A percentile compares a stretch with the other conserved stretches of the same genome.
phyloP scores from a whole-genome alignment of 2,329 filamentous ascomycete genomes.

The Zelopaecilomyces penicillatus region DNA sequence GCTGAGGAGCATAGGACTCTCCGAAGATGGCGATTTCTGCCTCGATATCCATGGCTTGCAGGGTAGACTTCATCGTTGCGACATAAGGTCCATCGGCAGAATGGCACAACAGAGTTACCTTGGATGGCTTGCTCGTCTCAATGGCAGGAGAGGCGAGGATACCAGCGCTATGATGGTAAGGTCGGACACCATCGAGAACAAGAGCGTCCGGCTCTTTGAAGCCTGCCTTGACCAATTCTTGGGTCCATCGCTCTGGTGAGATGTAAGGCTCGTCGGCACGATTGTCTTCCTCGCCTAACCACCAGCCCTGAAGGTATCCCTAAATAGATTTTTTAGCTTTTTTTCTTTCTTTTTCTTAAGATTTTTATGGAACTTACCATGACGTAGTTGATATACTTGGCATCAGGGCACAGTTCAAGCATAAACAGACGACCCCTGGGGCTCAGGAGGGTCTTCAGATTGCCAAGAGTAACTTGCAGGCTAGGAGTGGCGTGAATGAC shows the following conservation, averaged over 20 bases:
- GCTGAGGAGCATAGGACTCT: neutral
- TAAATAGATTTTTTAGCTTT: no score
- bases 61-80: neutral
- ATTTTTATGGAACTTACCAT: no score
- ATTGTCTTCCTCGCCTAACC: slow-evolving; percentile 22
- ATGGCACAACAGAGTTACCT: neutral
- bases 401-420: slow-evolving; percentile 14
- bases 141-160: slow-evolving; percentile 1
- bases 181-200: neutral
- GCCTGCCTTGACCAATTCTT: slow-evolving; percentile 16
- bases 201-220: slow-evolving; percentile 12
- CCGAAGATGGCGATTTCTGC: slow-evolving; percentile 4
- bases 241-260: slow-evolving; percentile 16
- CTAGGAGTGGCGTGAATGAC: slow-evolving; percentile 23
- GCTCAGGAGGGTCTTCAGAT: slow-evolving; percentile 18
- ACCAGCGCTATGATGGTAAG: neutral
- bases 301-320: slow-evolving; percentile 22
- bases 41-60: neutral
- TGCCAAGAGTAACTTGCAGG: slow-evolving; percentile 16
- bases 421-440: slow-evolving; percentile 23
- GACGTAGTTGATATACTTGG: slow-evolving; percentile 16
- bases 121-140: neutral
- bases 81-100: neutral
- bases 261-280: slow-evolving; percentile 20
- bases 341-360: no score